Percentiles rank a stretch among this genome's conserved stretches.
Conservation (phyloP, 1,284 basidiomycete genomes). For the Tilletia horrida region DNA sequence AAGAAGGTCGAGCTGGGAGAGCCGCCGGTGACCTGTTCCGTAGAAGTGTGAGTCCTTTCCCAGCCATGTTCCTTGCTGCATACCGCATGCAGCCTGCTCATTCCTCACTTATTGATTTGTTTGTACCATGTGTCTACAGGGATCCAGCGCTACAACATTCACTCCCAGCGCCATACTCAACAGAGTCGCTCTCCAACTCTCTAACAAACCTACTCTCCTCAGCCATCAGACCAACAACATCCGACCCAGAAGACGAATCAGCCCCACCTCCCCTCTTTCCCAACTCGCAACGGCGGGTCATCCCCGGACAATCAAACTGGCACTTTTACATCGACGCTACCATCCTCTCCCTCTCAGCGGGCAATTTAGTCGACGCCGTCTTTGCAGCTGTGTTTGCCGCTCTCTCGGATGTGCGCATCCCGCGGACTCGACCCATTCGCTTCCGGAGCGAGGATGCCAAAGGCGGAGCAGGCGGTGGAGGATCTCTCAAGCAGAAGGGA, state of each 20-base stretch:
- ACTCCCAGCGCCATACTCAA: not conserved
- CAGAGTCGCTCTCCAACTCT: constrained; percentile 4
- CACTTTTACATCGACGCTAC: constrained; percentile 43
- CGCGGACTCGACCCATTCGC: constrained; percentile 37
- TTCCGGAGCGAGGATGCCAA: constrained; percentile 36
- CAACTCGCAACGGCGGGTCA: not conserved
- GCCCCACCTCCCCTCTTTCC: constrained; percentile 6
- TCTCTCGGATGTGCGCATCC: constrained; percentile 41
- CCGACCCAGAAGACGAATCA: not conserved
- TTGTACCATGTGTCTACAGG: not conserved
- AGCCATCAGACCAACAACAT: not conserved
- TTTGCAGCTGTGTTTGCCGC: constrained; percentile 45
- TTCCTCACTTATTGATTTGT: constrained; percentile 1
- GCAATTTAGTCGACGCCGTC: constrained; percentile 46
- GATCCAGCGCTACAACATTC: constrained; percentile 23
- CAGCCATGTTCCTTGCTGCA: constrained; percentile 18
- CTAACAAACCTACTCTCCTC: constrained; percentile 19
- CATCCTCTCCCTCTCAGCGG: constrained; percentile 44
- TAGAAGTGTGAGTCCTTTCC: constrained; percentile 8
- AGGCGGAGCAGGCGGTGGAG: not conserved
- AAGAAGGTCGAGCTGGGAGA: constrained; percentile 29
- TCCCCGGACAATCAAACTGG: constrained; percentile 29
- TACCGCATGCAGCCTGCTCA: constrained; percentile 21
- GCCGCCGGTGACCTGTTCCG: not conserved
- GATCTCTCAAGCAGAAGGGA: constrained; percentile 8